Conservation (phyloP, 805 yeast species). For the Candida vartiovaarae region DNA sequence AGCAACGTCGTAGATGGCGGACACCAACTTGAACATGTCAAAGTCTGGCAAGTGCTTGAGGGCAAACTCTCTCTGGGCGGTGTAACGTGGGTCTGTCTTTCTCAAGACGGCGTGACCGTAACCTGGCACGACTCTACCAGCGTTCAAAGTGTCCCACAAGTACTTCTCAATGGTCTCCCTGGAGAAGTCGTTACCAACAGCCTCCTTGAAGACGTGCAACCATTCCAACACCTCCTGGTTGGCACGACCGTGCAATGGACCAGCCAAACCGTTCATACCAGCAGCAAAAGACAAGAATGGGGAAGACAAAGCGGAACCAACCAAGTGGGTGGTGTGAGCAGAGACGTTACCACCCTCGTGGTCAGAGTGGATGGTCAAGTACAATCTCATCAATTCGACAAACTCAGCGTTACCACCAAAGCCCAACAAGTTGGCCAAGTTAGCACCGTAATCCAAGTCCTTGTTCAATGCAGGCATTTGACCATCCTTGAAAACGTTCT, state of each 20-base stretch:
- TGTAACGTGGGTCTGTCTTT: conserved; percentile 85
- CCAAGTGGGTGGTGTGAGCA: conserved; percentile 82
- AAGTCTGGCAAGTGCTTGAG: conserved; percentile 69
- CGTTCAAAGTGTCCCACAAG: conserved; percentile 71
- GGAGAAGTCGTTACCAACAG: conserved; percentile 57
- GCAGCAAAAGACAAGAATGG: conserved; percentile 77
- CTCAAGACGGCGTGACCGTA: conserved; percentile 86
- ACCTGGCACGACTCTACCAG: conserved; percentile 85
- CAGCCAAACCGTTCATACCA: conserved; percentile 80
- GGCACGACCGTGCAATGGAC: conserved; percentile 85
- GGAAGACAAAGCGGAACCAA: conserved; percentile 75
- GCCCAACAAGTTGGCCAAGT: conserved; percentile 52
- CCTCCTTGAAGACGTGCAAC: conserved; percentile 59
- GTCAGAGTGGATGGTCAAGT: conserved; percentile 77
- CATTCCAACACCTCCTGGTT: conserved; percentile 84
- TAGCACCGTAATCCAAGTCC: conserved; percentile 58
- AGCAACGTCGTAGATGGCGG: conserved; percentile 74
- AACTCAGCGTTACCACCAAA: conserved; percentile 59
- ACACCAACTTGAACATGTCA: conserved; percentile 71
- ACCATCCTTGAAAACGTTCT: conserved; percentile 80
- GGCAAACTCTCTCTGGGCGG: conserved; percentile 81
- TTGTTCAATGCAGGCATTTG: conserved; percentile 46
- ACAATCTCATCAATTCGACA: conserved; percentile 72
- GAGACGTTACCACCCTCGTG: conserved; percentile 90
- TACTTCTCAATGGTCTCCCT: conserved; percentile 65